Evolutionary conservation across 331 rosid species (phyloP), one percentile per base, ranked within the genome.

Genomic region (Pyracantha coccinea): DNA sequence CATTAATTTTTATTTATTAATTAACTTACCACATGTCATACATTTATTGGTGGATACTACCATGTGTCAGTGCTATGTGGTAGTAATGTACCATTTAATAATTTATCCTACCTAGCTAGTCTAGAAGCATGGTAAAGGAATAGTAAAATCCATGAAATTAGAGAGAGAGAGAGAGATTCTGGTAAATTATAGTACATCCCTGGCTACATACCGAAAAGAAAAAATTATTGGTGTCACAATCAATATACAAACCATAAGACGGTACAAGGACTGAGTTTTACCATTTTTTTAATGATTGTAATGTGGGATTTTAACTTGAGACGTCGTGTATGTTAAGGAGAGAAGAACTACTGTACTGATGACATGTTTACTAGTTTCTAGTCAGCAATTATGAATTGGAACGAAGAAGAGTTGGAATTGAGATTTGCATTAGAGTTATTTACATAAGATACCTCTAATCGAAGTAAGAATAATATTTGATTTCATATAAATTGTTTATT

Each of bases 381-480:
- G 7, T 47, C 3, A 1, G 0, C 0, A 7, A 50, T 50, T 6
- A 50, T 17, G 19, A 38, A 50, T 17, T 50, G 0, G 7, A 50
- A 16, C 17, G n/a, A 50, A 0, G 0, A 50, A 0, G 10, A 50
- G 3, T 17, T 0, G 0, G 0, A 50, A 50, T 50, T 50, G 0
- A 1, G 3, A 17, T 19, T 50, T 19, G n/a, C 21, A 50, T 50
- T 6, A 50, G 3, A 50, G 21, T 50, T 50, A 4, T 17, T 50
- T 50, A 50, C 57, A 9, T 17, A 17, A 50, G n/a, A 19, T 50
- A 50, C 7, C 10, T 6, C 20, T 16, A 50, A 2, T 50, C 0
- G 10, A 0, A 17, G 54, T 47, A 47, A 17, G 0, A 50, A 17
- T 6, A 17, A 17, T 50, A 50, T 16, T 17, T 1, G 57, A 50